These are phyloP conservation scores for Cyclanthera cordifolia DNA, from an alignment of 306 rosid species.

Conservation along the genomic window DNA sequence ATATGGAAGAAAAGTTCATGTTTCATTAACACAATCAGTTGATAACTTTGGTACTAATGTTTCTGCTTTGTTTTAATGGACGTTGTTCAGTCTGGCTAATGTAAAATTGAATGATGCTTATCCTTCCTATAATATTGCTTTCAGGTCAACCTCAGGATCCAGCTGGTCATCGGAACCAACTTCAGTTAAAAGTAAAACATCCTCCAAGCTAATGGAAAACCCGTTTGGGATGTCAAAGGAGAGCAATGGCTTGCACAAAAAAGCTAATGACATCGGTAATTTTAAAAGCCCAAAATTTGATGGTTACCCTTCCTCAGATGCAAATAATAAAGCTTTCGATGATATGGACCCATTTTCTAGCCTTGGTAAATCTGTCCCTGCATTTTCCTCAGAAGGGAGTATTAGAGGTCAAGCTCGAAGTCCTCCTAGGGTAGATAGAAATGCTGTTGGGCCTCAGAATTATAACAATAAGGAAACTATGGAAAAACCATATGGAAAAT, in stretches of 20 bases:
- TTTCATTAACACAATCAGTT: neutral
- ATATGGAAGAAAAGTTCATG: neutral
- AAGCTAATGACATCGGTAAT: slow-evolving; percentile 51
- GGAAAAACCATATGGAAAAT: slow-evolving; percentile 45
- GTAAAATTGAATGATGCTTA: slow-evolving; percentile 3
- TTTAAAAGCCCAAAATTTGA: slow-evolving; percentile 44
- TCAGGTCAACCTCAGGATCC: slow-evolving; percentile 56
- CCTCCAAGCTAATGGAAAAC: slow-evolving; percentile 43
- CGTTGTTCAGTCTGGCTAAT: neutral
- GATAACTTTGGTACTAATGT: neutral
- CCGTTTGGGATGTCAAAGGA: slow-evolving; percentile 57
- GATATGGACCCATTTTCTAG: slow-evolving; percentile 75
- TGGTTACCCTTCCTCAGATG: slow-evolving; percentile 33
- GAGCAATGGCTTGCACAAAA: slow-evolving; percentile 50
- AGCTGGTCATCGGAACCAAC: slow-evolving; percentile 52
- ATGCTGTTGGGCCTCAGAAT: slow-evolving; percentile 30
- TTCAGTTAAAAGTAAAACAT: slow-evolving; percentile 32
- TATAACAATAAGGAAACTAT: slow-evolving; percentile 32
- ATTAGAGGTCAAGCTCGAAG: slow-evolving; percentile 42
- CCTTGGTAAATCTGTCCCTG: slow-evolving; percentile 69
- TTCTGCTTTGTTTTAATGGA: neutral
- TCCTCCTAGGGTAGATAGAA: slow-evolving; percentile 36
- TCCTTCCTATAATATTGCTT: slow-evolving; percentile 18
- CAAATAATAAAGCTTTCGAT: slow-evolving; percentile 48
- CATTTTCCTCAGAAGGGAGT: slow-evolving; percentile 59